phyloP scores from a whole-genome alignment of 73 alveolate genomes.

The Symbiodinium pilosum region DNA sequence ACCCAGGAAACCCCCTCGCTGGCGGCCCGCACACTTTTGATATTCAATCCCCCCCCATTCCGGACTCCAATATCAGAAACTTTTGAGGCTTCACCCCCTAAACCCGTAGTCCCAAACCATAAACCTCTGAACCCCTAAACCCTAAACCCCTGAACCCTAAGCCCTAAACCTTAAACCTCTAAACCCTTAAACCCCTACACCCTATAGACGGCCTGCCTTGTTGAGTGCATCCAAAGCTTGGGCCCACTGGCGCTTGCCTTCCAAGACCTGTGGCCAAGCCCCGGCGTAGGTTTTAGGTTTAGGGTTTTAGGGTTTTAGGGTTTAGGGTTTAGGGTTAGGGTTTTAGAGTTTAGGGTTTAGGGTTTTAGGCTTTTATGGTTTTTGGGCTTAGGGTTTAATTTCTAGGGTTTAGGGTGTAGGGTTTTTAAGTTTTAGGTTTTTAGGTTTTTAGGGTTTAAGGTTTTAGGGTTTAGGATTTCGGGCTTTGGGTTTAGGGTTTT shows the following conservation, averaged over 20 bases:
- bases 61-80: too few species aligned
- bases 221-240: constrained; percentile 96
- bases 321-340: not conserved
- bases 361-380: not conserved
- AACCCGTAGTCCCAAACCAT: not conserved
- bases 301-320: not conserved
- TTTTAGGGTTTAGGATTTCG: not conserved
- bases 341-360: not conserved
- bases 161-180: not conserved
- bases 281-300: not conserved
- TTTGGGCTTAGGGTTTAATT: not conserved
- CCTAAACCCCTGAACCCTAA: not conserved
- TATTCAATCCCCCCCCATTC: too few species aligned
- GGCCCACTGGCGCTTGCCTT: constrained; percentile 96
- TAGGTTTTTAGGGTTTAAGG: too few species aligned
- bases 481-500: not conserved
- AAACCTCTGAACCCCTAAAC: not conserved
- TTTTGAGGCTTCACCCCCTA: not conserved
- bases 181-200: not conserved
- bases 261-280: constrained; percentile 88
- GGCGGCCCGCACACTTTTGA: too few species aligned
- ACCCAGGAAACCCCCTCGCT: too few species aligned
- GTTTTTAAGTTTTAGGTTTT: not conserved
- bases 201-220: constrained; percentile 48
- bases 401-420: not conserved